phyloP scores from a whole-genome alignment of 331 rosid species.

The Malus hybrid region DNA sequence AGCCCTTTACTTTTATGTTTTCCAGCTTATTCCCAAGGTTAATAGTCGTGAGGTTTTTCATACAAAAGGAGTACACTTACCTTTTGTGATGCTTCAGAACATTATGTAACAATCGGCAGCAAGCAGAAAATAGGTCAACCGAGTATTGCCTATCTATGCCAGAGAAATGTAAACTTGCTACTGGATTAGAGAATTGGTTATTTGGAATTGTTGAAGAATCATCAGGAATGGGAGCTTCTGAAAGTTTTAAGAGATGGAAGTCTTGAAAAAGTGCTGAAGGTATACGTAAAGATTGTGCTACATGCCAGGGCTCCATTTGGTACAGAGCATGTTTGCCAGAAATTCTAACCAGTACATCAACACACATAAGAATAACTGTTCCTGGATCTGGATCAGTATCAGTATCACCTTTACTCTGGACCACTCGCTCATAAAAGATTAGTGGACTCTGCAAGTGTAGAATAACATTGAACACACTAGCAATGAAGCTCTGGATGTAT shows the following conservation, averaged over 20 bases:
- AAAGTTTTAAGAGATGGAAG: conserved; percentile 45
- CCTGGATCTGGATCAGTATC: conserved; percentile 66
- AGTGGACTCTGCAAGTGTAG: conserved; percentile 64
- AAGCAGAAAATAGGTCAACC: conserved; percentile 56
- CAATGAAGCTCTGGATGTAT: conserved; percentile 56
- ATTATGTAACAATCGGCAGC: conserved; percentile 75
- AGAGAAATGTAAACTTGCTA: conserved; percentile 22
- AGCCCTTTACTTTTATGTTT: not conserved
- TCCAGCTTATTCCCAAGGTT: not conserved
- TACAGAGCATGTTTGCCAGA: conserved; percentile 65
- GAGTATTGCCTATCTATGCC: conserved; percentile 51
- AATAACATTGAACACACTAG: conserved; percentile 61
- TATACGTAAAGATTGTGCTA: conserved; percentile 65
- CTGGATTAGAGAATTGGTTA: conserved; percentile 31
- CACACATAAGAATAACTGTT: conserved; percentile 82
- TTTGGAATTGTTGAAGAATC: conserved; percentile 19
- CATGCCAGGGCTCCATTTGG: conserved; percentile 62
- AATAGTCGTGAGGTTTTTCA: not conserved
- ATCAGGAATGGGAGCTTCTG: conserved; percentile 33
- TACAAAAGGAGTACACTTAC: conserved; percentile 22
- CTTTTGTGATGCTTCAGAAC: conserved; percentile 68
- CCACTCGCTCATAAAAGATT: conserved; percentile 45
- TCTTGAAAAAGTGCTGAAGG: conserved; percentile 76
- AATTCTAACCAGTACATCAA: conserved; percentile 67
- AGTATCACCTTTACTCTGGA: conserved; percentile 18